Conservation (phyloP, 108 stramenopile genomes). For the Cyclotella sp. region DNA sequence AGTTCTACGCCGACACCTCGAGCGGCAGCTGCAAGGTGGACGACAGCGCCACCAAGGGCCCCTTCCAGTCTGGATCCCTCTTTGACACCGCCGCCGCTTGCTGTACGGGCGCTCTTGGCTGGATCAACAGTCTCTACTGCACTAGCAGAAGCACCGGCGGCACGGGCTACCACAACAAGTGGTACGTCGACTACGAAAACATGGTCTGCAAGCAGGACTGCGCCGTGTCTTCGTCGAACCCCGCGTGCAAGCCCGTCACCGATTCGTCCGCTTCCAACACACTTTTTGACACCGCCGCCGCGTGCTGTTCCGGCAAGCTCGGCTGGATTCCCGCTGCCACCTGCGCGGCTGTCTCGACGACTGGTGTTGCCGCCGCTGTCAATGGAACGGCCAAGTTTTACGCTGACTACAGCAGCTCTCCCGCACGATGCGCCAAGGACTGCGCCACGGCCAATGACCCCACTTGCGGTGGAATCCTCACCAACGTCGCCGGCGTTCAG, state of each 20-base stretch:
- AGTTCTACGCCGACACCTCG: conserved; percentile 8
- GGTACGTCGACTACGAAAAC: conserved; percentile 23
- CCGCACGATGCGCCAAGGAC: conserved; percentile 15
- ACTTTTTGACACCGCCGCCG: background rate
- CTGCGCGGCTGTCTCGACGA: background rate
- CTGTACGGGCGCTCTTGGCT: conserved; percentile 19
- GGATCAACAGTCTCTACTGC: conserved; percentile 14
- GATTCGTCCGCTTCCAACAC: conserved; percentile 12
- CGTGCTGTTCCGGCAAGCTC: conserved; percentile 16
- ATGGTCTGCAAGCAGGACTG: conserved; percentile 26
- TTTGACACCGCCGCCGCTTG: conserved; percentile 5
- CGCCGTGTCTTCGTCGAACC: background rate
- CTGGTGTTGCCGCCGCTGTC: conserved; percentile 2
- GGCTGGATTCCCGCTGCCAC: conserved; percentile 6
- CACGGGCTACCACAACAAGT: conserved; percentile 5
- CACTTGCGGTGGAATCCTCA: conserved; percentile 1
- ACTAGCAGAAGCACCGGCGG: background rate
- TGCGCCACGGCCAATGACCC: background rate
- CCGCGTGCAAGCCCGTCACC: background rate
- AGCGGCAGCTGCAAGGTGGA: background rate
- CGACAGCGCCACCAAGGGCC: background rate
- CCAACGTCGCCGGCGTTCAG: conserved; percentile 1
- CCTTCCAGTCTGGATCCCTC: background rate
- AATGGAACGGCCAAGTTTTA: conserved; percentile 16
- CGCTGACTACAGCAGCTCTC: conserved; percentile 2